phyloP scores from a whole-genome alignment of 139 green algal species.

The Haematococcus sp. region DNA sequence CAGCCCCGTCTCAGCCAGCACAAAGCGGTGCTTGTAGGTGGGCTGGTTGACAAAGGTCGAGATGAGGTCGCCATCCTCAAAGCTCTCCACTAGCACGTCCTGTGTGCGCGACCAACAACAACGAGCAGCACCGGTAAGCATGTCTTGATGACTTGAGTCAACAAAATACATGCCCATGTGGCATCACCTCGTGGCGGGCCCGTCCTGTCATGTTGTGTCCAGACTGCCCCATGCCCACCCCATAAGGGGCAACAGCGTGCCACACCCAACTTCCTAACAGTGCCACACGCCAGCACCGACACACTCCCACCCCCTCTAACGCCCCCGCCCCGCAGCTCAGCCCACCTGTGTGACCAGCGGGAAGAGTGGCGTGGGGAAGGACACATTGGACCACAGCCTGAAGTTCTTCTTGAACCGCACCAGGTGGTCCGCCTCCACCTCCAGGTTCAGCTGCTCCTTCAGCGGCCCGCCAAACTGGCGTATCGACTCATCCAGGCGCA shows the following conservation, averaged over 20 bases:
- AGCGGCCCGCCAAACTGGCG: constrained; percentile 84
- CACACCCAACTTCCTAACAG: too few relatives aligned
- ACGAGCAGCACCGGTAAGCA: too few relatives aligned
- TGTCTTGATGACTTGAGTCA: too few relatives aligned
- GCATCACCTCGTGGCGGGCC: too few relatives aligned
- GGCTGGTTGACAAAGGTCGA: constrained; percentile 42
- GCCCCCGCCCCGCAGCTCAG: not conserved
- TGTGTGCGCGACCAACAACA: too few relatives aligned
- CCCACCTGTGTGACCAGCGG: constrained; percentile 60
- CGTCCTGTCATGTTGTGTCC: too few relatives aligned
- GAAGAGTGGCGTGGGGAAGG: constrained; percentile 78
- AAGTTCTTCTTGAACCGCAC: constrained; percentile 65
- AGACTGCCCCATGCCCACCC: too few relatives aligned
- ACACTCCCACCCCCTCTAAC: too few relatives aligned
- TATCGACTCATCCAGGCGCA: constrained; percentile 82
- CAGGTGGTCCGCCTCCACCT: constrained; percentile 56
- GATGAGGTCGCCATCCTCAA: constrained; percentile 78
- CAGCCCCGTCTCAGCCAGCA: constrained; percentile 10
- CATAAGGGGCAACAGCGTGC: too few relatives aligned
- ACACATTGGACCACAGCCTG: constrained; percentile 52
- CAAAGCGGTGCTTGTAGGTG: constrained; percentile 13
- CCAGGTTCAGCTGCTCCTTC: constrained; percentile 84
- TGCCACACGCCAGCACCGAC: too few relatives aligned
- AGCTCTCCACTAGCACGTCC: constrained; percentile 89
- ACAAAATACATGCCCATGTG: too few relatives aligned